phyloP scores from a whole-genome alignment of 805 yeast species.

The Zygosaccharomyces bailii region DNA sequence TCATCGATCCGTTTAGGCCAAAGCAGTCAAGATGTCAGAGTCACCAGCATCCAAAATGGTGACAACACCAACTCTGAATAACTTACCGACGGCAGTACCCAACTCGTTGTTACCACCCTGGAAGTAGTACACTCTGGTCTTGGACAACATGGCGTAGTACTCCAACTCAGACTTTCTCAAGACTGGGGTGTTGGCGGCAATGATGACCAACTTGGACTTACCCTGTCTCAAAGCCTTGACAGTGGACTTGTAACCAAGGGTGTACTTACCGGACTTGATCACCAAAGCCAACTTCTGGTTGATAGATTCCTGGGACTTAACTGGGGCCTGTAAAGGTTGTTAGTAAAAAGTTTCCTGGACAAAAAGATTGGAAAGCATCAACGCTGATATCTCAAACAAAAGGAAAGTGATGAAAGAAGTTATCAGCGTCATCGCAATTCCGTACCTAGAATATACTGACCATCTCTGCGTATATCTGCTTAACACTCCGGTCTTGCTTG shows the following conservation, averaged over 20 bases:
- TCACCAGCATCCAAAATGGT: slow-evolving; percentile 98
- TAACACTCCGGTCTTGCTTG: slow-evolving; percentile 88
- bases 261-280: slow-evolving; percentile 98
- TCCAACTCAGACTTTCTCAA: slow-evolving; percentile 99
- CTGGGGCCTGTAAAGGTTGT: slow-evolving; percentile 72
- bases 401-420: too few relatives aligned
- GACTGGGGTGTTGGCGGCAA: slow-evolving; percentile 99
- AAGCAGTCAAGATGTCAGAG: slow-evolving; percentile 90
- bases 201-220: slow-evolving; percentile 96
- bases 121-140: slow-evolving; percentile 96
- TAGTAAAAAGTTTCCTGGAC: slow-evolving; percentile 9
- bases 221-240: slow-evolving; percentile 98
- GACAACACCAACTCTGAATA: slow-evolving; percentile 98
- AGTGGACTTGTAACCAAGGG: slow-evolving; percentile 99
- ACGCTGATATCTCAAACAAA: slow-evolving; percentile 3
- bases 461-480: slow-evolving; percentile 85
- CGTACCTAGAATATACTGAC: slow-evolving; percentile 57
- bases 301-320: slow-evolving; percentile 84
- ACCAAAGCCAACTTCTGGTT: slow-evolving; percentile 97
- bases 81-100: slow-evolving; percentile 99
- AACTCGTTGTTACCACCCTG: slow-evolving; percentile 99
- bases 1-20: slow-evolving; percentile 34
- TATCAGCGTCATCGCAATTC: slow-evolving; percentile 4
- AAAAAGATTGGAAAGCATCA: slow-evolving; percentile 8
- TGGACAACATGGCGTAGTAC: slow-evolving; percentile 99